Percentiles rank a stretch among this genome's conserved stretches.
Conservation (phyloP, 2,329 filamentous ascomycete species). For the Trichoderma harzianum region DNA sequence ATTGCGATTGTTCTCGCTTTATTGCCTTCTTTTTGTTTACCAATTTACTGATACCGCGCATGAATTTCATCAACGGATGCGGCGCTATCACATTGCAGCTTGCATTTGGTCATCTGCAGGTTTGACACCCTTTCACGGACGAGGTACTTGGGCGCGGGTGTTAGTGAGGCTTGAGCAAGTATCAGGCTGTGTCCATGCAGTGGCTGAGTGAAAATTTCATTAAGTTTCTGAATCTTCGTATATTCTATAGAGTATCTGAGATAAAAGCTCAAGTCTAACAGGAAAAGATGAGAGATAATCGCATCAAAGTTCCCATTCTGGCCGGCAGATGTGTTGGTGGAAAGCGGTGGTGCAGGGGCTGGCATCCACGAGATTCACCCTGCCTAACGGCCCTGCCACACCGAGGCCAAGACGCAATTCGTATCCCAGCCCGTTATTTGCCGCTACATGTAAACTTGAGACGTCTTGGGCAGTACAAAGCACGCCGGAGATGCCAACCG, state of each 20-base stretch:
- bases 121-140: neutral
- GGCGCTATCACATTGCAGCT: neutral
- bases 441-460: neutral
- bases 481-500: neutral
- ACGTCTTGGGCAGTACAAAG: neutral
- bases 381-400: neutral
- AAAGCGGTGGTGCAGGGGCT: neutral
- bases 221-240: neutral
- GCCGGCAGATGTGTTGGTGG: neutral
- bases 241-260: neutral
- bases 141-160: neutral
- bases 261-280: neutral
- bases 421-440: neutral
- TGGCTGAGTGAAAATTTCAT: neutral
- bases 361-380: neutral
- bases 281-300: neutral
- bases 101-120: neutral
- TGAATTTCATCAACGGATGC: neutral
- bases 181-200: neutral
- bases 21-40: neutral
- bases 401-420: neutral
- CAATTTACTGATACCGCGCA: neutral
- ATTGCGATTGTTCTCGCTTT: neutral
- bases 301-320: neutral
- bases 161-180: neutral